Evolutionary conservation across 2,329 filamentous ascomycete genomes (phyloP).

Genomic region (Aspergillus sp.): DNA sequence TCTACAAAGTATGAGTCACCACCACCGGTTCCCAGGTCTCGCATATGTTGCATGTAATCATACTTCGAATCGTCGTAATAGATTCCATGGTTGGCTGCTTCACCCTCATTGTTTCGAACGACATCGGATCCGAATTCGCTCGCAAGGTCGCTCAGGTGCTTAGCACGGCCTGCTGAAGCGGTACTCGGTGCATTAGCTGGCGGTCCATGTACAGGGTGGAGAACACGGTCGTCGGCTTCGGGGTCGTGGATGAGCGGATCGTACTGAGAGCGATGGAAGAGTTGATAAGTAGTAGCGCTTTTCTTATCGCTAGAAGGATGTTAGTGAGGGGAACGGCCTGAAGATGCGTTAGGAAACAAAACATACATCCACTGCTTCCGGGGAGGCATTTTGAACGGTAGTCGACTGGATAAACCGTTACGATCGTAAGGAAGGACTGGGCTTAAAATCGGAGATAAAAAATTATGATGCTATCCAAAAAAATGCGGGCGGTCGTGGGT

Average conservation of each 20-base stretch:
- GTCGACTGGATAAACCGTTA: background rate
- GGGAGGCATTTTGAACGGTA: conserved; percentile 62
- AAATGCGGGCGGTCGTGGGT: conserved; percentile 12
- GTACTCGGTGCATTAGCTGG: conserved; percentile 21
- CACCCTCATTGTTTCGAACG: conserved; percentile 87
- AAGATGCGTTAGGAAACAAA: background rate
- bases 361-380: conserved; percentile 73
- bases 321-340: conserved; percentile 4
- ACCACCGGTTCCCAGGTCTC: conserved; percentile 70
- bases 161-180: conserved; percentile 43
- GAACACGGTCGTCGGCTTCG: conserved; percentile 83
- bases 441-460: background rate
- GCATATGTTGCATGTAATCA: conserved; percentile 99
- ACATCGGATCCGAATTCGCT: conserved; percentile 64
- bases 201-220: conserved; percentile 64
- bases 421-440: conserved; percentile 20
- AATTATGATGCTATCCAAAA: conserved; percentile 14
- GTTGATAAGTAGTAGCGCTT: conserved; percentile 84
- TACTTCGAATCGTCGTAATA: conserved; percentile 95
- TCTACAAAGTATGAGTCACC: conserved; percentile 84
- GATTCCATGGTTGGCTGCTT: conserved; percentile 89
- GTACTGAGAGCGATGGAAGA: conserved; percentile 95
- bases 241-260: conserved; percentile 95
- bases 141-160: conserved; percentile 76
- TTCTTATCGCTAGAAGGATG: conserved; percentile 72